Evolutionary conservation across 257 asterid genomes (phyloP), one percentile per base, ranked within the genome.

Genomic region (Henckelia pumila): DNA sequence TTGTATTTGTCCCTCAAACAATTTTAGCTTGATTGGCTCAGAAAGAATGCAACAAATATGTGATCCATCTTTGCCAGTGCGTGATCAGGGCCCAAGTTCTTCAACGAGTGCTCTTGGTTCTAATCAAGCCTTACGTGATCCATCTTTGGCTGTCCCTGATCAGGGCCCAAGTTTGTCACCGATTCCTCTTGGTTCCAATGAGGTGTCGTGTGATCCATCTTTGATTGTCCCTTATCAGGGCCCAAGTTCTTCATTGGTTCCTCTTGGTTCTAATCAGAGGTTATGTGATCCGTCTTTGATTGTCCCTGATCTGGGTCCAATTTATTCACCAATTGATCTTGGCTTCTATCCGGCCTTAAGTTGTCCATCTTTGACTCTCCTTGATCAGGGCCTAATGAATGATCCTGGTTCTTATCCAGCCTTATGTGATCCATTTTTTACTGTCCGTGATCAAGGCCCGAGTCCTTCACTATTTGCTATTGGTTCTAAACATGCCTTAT

Each of bases 11-110:
- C 17, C 7, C 2, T 62, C 13, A 13, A 47, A 17, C 8, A 47
- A 47, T 25, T 29, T 33, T 16, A 49, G 30, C 53, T 53, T 52
- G 50, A n/a, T 1, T 44, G 63, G 17, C 49, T 71, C 72, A 6
- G 21, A 44, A 52, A 55, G 32, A 1, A 61, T n/a, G 59, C 70
- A 29, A 25, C 66, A 66, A 47, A 3, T n/a, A 22, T n/a, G 0
- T 63, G 61, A 21, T 13, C 64, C 71, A 5, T 2, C 32, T 40
- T 29, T 24, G 33, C 67, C 8, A 6, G 57, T 4, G 33, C 32
- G 60, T 1, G 37, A 40, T 29, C 33, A 66, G 19, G 26, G 29
- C 61, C 30, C 56, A 44, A 44, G 52, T 44, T 44, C n/a, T 44
- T 44, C 4, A 14, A 19, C 19, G 52, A 14, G 13, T 44, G 19